Percentiles rank a stretch among this genome's conserved stretches.
Conservation (phyloP, 2,329 filamentous ascomycete species). For the Colletotrichum tropicale region DNA sequence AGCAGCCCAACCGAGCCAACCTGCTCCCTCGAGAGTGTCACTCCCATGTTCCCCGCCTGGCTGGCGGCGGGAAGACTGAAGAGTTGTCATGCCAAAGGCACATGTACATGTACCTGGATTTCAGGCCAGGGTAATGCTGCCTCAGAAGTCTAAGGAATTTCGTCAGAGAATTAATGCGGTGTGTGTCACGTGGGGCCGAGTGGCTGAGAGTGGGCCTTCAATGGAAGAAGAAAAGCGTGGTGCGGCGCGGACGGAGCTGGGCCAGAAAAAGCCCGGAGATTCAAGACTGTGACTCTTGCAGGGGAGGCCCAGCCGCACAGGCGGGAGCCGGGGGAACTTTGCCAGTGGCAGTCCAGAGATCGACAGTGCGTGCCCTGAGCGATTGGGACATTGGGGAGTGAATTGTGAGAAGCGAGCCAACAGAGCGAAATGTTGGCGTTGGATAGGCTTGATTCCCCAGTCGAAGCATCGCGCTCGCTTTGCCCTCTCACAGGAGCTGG, state of each 20-base stretch:
- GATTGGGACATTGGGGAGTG: not conserved
- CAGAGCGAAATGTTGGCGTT: not conserved
- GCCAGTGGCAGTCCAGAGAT: constrained; percentile 12
- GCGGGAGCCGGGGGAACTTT: not conserved
- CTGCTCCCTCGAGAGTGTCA: not conserved
- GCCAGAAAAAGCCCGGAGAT: constrained; percentile 4
- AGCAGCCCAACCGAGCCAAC: not conserved
- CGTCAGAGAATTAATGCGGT: constrained; percentile 17
- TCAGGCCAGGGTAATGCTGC: not conserved
- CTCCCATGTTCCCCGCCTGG: not conserved
- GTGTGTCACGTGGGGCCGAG: constrained; percentile 17
- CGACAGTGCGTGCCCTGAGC: constrained; percentile 3
- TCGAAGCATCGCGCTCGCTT: not conserved
- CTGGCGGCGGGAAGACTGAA: not conserved
- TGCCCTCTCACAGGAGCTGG: not conserved
- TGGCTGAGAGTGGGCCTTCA: constrained; percentile 11
- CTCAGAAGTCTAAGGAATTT: not conserved
- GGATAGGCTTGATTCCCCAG: not conserved
- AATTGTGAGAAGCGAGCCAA: not conserved
- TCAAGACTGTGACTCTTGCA: not conserved
- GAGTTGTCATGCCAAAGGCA: not conserved
- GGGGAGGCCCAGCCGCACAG: constrained; percentile 2
- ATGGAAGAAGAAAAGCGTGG: constrained; percentile 18
- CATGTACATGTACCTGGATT: not conserved
- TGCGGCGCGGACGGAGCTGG: constrained; percentile 16